phyloP scores from a whole-genome alignment of 208 protist genomes.

The Leptomonas seymouri region DNA sequence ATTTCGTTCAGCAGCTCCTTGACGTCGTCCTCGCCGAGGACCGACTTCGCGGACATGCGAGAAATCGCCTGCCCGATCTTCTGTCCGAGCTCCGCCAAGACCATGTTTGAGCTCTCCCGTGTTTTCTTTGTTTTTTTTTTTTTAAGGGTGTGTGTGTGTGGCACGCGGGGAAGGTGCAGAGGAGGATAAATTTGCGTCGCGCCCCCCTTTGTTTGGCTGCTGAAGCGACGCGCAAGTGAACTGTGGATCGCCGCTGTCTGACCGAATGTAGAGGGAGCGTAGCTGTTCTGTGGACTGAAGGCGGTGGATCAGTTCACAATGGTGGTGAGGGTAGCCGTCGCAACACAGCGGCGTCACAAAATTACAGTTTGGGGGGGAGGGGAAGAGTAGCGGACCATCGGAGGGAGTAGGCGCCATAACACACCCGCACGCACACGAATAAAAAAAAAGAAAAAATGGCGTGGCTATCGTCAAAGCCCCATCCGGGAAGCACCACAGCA shows the following conservation, averaged over 20 bases:
- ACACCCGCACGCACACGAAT: no score
- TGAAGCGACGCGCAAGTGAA: neutral
- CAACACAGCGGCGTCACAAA: no score
- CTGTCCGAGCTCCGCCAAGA: constrained; percentile 93
- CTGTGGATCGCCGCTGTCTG: no score
- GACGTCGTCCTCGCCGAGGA: constrained; percentile 96
- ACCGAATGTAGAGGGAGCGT: no score
- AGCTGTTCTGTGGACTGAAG: no score
- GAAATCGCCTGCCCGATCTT: constrained; percentile 94
- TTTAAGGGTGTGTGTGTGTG: neutral
- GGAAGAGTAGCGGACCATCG: no score
- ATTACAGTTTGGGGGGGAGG: no score
- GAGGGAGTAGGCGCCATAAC: no score
- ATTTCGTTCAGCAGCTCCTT: constrained; percentile 97
- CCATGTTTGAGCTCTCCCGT: constrained; percentile 62
- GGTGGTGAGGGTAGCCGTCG: no score
- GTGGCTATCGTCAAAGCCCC: no score
- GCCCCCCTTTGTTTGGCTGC: neutral
- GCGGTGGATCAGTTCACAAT: no score
- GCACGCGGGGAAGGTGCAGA: neutral
- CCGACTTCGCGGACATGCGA: constrained; percentile 88
- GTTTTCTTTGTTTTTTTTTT: neutral
- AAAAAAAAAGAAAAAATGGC: constrained; percentile 37
- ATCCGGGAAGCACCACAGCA: neutral
- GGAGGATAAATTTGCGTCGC: no score